Base-by-base conservation (phyloP, 306 rosid genomes). In the Quercus agrifolia region DNA sequence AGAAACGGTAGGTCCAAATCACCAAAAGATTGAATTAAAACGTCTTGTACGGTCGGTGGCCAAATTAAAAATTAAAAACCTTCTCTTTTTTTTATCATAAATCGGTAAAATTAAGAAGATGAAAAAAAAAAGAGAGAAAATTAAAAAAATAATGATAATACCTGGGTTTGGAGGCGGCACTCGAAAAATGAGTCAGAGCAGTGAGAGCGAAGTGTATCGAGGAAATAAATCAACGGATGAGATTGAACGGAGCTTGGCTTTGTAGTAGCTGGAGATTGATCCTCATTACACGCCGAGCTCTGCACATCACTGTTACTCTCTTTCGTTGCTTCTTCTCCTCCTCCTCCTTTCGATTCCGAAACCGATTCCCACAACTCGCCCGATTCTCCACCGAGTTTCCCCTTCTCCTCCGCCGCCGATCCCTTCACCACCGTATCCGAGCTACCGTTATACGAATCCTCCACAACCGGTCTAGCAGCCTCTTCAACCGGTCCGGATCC, bases 381-480 rank as follows among this genome's bases (percentile, higher is more conserved):
- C 27, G 81, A 76, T 70, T 72, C 31, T 20, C 31, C 66, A 4
- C 30, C 31, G 14, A 25, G 30, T 27, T 15, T 59, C 15, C 25
- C 66, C 66, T 15, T 68, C 77, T 62, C 73, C 79, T 64, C 75
- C 67, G 52, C 82, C 72, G 58, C 79, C 27, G 67, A 17, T 31
- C 52, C 85, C 71, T 73, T 82, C 79, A 23, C 72, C 46, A 77
- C 74, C 19, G 85, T 55, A 35, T 82, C 82, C 9, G 76, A 77
- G 67, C 85, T 82, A 7, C 79, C 82, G n/a, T 77, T 70, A 56
- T 71, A 77, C 51, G 82, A 82, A 31, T 82, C 76, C 76, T 82
- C 85, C 72, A 77, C 78, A 4, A 58, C 73, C 72, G 76, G 66
- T 11, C 74, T 67, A 11, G 68, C 49, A 71, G 25, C 3, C 66